Percentiles rank a stretch among this genome's conserved stretches.
Conservation (phyloP, 306 rosid genomes). For the Gleditsia sinensis region DNA sequence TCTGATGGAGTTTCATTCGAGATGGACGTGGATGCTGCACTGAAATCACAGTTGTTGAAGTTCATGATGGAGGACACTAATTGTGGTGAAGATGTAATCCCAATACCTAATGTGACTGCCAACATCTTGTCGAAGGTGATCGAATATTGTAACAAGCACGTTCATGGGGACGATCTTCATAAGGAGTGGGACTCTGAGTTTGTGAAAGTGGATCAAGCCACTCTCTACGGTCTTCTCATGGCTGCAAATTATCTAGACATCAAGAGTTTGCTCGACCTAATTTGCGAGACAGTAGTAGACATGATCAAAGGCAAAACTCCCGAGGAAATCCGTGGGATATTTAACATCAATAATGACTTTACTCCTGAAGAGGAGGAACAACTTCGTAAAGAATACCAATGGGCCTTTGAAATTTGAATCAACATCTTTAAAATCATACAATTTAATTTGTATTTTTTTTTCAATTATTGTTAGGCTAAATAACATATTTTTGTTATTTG, state of each 20-base stretch:
- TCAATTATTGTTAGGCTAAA: no score
- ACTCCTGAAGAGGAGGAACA: slow-evolving; percentile 35
- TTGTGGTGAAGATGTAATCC: slow-evolving; percentile 24
- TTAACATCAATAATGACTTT: slow-evolving; percentile 43
- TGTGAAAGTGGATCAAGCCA: slow-evolving; percentile 16
- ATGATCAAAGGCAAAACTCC: slow-evolving; percentile 34
- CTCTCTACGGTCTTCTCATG: slow-evolving; percentile 34
- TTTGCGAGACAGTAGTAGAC: slow-evolving; percentile 29
- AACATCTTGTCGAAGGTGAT: slow-evolving; percentile 25
- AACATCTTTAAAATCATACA: background rate
- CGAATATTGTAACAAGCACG: slow-evolving; percentile 36
- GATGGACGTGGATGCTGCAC: slow-evolving; percentile 1
- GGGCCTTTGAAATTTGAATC: slow-evolving; percentile 43
- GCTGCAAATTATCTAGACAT: slow-evolving; percentile 40
- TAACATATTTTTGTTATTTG: no score
- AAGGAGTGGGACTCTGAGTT: slow-evolving; percentile 33
- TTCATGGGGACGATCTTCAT: background rate
- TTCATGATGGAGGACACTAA: slow-evolving; percentile 31
- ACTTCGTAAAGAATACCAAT: slow-evolving; percentile 28
- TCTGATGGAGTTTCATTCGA: slow-evolving; percentile 27
- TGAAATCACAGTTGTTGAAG: slow-evolving; percentile 34
- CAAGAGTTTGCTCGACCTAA: slow-evolving; percentile 33
- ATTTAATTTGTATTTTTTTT: no score
- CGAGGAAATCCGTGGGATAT: slow-evolving; percentile 29
- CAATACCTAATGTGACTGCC: slow-evolving; percentile 31